These are phyloP conservation scores for Cnidoscolus chayamansa DNA, from an alignment of 441 rosid species.

Conservation along the genomic window DNA sequence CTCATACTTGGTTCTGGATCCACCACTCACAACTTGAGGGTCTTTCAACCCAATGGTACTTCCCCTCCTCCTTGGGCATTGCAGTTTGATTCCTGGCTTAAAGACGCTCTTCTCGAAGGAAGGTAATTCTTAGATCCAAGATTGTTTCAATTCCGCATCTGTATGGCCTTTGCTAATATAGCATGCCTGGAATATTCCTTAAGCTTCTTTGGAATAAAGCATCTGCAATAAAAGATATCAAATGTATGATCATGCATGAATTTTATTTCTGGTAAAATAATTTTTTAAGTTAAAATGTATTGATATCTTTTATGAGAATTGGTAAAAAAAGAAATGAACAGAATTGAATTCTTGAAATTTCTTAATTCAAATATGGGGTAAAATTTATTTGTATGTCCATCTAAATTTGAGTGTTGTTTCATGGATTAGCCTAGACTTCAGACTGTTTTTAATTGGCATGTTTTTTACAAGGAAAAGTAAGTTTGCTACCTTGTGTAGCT, in stretches of 20 bases:
- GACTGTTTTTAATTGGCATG: not conserved
- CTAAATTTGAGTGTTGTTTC: not conserved
- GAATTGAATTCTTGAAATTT: no score
- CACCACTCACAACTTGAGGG: constrained; percentile 71
- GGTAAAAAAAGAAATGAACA: no score
- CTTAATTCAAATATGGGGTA: no score
- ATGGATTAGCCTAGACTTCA: not conserved
- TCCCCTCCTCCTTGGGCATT: constrained; percentile 56
- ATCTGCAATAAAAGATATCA: no score
- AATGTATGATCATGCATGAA: no score
- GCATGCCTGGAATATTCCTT: no score
- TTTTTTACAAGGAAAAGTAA: not conserved
- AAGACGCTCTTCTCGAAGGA: constrained; percentile 67
- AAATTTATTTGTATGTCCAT: not conserved
- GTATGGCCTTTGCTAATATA: no score
- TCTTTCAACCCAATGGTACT: constrained; percentile 18
- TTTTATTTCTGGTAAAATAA: no score
- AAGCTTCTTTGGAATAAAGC: no score
- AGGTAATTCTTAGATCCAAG: constrained; percentile 37
- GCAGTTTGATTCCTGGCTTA: constrained; percentile 78
- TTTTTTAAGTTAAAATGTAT: no score
- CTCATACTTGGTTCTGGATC: constrained; percentile 85
- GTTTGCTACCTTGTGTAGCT: not conserved
- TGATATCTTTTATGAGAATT: no score
- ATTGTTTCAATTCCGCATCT: not conserved